Evolutionary conservation across 495 filamentous ascomycete genomes (phyloP).

Genomic region (Penicillium cinerascens): DNA sequence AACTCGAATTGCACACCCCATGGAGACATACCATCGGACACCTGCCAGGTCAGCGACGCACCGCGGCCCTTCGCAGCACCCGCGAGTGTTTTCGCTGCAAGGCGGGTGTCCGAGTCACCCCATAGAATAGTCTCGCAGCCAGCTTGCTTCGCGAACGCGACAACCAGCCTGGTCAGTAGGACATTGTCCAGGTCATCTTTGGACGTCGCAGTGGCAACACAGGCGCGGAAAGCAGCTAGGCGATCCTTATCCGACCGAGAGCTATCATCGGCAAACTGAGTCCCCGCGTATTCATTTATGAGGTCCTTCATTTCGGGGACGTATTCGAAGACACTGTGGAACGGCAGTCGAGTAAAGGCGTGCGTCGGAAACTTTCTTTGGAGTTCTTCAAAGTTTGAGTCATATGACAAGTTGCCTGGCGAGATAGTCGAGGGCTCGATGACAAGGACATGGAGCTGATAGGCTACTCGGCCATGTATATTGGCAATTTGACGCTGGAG

Average conservation of each 20-base stretch:
- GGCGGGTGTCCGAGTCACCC: conserved; percentile 79
- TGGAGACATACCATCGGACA: conserved; percentile 66
- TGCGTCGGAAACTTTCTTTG: conserved; percentile 57
- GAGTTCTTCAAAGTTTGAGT: conserved; percentile 33
- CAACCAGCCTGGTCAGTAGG: conserved; percentile 65
- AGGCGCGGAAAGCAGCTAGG: conserved; percentile 52
- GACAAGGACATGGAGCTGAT: conserved; percentile 62
- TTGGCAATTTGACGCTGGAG: conserved; percentile 55
- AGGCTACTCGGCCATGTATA: conserved; percentile 55
- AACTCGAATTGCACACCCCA: conserved; percentile 61
- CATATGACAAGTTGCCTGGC: conserved; percentile 18
- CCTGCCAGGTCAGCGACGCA: conserved; percentile 73
- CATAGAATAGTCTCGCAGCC: conserved; percentile 71
- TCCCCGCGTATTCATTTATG: conserved; percentile 25
- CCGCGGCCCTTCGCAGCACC: conserved; percentile 90
- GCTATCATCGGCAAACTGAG: conserved; percentile 26
- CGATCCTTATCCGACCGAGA: conserved; percentile 35
- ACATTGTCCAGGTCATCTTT: conserved; percentile 67
- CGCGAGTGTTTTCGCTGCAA: conserved; percentile 81
- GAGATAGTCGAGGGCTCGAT: conserved; percentile 53
- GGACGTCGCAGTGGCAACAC: conserved; percentile 68
- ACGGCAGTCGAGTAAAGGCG: conserved; percentile 48
- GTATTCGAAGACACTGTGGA: conserved; percentile 56
- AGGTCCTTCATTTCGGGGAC: conserved; percentile 31
- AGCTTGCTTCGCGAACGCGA: conserved; percentile 55